Percentiles rank a stretch among this genome's conserved stretches.
phyloP scores from a whole-genome alignment of 352 stramenopile genomes.

The Phytopythium aichiense region DNA sequence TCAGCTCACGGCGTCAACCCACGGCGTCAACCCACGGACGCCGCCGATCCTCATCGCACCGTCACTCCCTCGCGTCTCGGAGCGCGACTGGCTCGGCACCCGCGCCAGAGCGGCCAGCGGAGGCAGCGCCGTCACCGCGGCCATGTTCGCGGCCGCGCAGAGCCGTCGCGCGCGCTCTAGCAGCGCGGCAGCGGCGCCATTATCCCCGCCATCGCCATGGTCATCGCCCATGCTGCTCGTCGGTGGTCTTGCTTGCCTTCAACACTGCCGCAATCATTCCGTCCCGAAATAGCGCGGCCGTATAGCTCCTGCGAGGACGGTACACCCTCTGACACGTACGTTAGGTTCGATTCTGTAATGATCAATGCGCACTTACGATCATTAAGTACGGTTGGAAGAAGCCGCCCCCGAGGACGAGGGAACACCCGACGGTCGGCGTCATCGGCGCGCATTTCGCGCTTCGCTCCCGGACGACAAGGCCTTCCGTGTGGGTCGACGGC shows the following conservation, averaged over 20 bases:
- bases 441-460: not conserved
- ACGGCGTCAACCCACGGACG: not conserved
- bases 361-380: conserved; percentile 2
- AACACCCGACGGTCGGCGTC: not conserved
- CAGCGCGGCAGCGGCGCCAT: conserved; percentile 18
- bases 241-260: not conserved
- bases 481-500: no score
- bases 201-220: conserved; percentile 5
- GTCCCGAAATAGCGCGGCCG: not conserved
- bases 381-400: conserved; percentile 3
- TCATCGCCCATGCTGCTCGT: conserved; percentile 5
- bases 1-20: no score
- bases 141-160: conserved; percentile 23
- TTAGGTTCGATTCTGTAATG: not conserved
- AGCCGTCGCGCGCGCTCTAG: conserved; percentile 40
- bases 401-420: not conserved
- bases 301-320: not conserved
- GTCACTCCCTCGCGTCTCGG: not conserved
- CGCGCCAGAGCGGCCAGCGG: not conserved
- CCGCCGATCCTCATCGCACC: not conserved
- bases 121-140: not conserved
- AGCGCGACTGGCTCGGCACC: not conserved
- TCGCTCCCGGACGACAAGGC: not conserved
- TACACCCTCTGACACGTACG: not conserved
- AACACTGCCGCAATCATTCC: conserved; percentile 5